These are phyloP conservation scores for Syzygium jambos DNA, from an alignment of 345 rosid species.

Conservation along the genomic window DNA sequence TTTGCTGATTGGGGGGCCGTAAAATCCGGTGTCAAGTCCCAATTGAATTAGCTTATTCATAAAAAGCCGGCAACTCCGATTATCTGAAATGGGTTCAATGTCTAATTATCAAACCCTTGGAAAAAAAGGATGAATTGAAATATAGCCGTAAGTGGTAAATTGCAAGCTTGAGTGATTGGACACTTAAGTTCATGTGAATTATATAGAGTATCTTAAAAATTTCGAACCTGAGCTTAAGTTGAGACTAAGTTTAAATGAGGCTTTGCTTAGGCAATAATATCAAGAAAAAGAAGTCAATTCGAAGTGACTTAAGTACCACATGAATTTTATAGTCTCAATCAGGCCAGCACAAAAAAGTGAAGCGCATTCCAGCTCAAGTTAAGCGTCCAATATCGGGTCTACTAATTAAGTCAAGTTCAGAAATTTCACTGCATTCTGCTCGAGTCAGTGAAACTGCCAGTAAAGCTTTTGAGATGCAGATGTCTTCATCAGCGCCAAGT, in stretches of 20 bases:
- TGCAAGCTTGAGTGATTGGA: not conserved
- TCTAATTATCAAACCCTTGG: no score
- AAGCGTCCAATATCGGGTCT: not conserved
- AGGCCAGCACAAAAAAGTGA: not conserved
- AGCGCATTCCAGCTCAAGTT: not conserved
- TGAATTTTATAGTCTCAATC: not conserved
- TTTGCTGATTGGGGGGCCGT: not conserved
- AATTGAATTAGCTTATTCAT: no score
- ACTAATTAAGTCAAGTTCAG: not conserved
- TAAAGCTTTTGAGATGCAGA: not conserved
- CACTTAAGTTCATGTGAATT: not conserved
- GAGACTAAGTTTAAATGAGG: not conserved
- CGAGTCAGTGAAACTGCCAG: not conserved
- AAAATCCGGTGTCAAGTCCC: not conserved
- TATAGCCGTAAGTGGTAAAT: not conserved
- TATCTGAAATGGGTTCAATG: no score
- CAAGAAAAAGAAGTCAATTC: not conserved
- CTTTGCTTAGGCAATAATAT: not conserved
- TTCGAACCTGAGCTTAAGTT: not conserved
- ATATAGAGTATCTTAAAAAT: not conserved
- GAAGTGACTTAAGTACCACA: not conserved
- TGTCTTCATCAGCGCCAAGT: not conserved
- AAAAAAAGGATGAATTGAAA: no score
- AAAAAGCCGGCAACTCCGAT: no score
- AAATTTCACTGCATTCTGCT: not conserved